Evolutionary conservation across 1,284 basidiomycete species (phyloP).

Genomic region (Schizophyllum amplum): DNA sequence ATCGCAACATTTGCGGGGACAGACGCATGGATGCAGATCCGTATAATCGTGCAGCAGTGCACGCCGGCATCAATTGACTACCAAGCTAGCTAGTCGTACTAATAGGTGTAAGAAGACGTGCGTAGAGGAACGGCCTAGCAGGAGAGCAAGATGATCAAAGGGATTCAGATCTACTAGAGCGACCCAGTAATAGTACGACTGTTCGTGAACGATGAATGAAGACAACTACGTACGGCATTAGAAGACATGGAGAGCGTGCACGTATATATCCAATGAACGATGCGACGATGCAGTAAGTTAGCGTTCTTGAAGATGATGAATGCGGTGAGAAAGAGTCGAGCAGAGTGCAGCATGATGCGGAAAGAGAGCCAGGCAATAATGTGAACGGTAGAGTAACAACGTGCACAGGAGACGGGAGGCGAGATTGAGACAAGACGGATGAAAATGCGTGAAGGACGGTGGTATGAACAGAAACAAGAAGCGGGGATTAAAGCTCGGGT

Average conservation of each 20-base stretch:
- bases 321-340: constrained; percentile 2
- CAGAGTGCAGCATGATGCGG: not conserved
- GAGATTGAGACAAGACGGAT: not conserved
- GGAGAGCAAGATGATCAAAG: not conserved
- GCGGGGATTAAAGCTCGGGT: not conserved
- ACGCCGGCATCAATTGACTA: not conserved
- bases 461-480: not conserved
- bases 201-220: not conserved
- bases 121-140: not conserved
- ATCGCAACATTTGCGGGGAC: too few relatives aligned
- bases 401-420: not conserved
- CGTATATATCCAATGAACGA: not conserved
- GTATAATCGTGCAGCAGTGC: not conserved
- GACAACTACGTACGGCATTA: not conserved
- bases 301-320: constrained; percentile 5
- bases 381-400: not conserved
- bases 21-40: not conserved
- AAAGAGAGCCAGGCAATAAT: not conserved
- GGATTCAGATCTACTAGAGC: too few relatives aligned
- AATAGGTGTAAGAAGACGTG: not conserved
- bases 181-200: not conserved
- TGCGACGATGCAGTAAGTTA: not conserved
- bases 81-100: not conserved
- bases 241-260: not conserved
- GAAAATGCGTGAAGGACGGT: not conserved